phyloP scores from a whole-genome alignment of 345 rosid species.

The Brassica napus region Da-Ae NC_063435.1:304001-304500 shows the following conservation, averaged over 20 bases:
- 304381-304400: conserved; percentile 29
- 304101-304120: conserved; percentile 22
- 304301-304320: background rate
- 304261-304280: conserved; percentile 28
- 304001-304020: conserved; percentile 8
- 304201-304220: background rate
- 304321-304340: conserved; percentile 48
- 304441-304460: background rate
- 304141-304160: conserved; percentile 18
- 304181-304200: conserved; percentile 31
- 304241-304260: background rate
- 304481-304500: background rate
- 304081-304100: background rate
- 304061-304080: conserved; percentile 1
- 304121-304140: background rate
- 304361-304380: conserved; percentile 52
- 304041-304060: background rate
- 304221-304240: conserved; percentile 34
- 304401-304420: conserved; percentile 21
- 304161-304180: conserved; percentile 22
- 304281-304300: conserved; percentile 19
- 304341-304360: conserved; percentile 73
- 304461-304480: background rate
- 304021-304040: conserved; percentile 11
- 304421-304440: background rate